phyloP scores from a whole-genome alignment of 208 protist species.

The Novymonas esmeraldas region DNA sequence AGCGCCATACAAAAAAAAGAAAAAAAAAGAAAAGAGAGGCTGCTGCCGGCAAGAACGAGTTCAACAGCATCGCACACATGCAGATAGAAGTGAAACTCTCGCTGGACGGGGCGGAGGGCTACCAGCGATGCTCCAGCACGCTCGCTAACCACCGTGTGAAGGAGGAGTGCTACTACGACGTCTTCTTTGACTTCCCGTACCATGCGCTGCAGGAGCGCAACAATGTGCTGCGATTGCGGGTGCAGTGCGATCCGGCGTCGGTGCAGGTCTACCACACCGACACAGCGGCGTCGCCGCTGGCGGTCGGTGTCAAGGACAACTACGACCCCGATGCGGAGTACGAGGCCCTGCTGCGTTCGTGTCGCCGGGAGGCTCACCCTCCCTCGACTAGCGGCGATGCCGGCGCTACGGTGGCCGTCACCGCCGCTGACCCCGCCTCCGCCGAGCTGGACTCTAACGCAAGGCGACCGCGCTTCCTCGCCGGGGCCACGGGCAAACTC shows the following conservation, averaged over 20 bases:
- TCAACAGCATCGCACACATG: slow-evolving; percentile 33
- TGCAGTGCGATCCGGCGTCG: slow-evolving; percentile 31
- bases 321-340: slow-evolving; percentile 34
- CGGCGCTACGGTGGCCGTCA: too few relatives aligned
- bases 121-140: slow-evolving; percentile 30
- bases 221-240: slow-evolving; percentile 68
- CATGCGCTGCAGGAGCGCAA: slow-evolving; percentile 33
- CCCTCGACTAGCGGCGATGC: too few relatives aligned
- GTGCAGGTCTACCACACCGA: background rate
- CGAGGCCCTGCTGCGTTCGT: slow-evolving; percentile 26
- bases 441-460: too few relatives aligned
- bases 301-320: background rate
- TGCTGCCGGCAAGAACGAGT: too few relatives aligned
- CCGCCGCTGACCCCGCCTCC: too few relatives aligned
- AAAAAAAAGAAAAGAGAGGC: background rate
- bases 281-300: background rate
- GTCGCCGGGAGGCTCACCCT: slow-evolving; percentile 6
- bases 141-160: slow-evolving; percentile 32
- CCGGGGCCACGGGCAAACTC: slow-evolving; percentile 38
- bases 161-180: slow-evolving; percentile 65
- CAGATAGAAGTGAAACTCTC: slow-evolving; percentile 72
- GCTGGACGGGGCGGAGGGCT: slow-evolving; percentile 44
- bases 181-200: slow-evolving; percentile 76
- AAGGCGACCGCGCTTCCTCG: slow-evolving; percentile 8
- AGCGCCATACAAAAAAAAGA: background rate